phyloP scores from a whole-genome alignment of 2,329 filamentous ascomycete species.

The Phoma sp. region DNA sequence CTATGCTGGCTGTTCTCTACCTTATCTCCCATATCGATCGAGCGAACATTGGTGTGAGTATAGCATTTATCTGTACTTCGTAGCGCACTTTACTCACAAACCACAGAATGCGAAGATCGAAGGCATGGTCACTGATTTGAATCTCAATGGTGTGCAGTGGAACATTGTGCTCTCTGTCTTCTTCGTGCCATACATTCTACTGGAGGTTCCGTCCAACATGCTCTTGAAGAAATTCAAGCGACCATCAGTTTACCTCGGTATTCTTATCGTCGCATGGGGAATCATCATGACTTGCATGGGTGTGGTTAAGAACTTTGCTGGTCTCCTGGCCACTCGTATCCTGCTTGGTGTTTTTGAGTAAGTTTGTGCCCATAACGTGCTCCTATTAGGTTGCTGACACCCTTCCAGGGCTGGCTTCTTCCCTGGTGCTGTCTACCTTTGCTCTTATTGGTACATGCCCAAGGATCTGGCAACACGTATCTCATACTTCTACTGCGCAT shows the following conservation, averaged over 20 bases:
- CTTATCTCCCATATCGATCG: conserved; percentile 61
- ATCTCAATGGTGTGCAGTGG: conserved; percentile 63
- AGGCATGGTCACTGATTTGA: conserved; percentile 66
- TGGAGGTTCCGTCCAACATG: conserved; percentile 53
- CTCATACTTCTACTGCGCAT: conserved; percentile 49
- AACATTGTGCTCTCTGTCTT: conserved; percentile 67
- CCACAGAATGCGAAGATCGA: conserved; percentile 64
- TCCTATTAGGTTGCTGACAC: neutral
- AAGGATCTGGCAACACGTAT: conserved; percentile 45
- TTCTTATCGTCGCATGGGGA: conserved; percentile 37
- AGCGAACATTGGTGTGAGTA: conserved; percentile 64
- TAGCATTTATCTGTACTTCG: neutral
- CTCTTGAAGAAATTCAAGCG: conserved; percentile 45
- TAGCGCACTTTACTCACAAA: neutral
- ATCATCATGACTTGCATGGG: conserved; percentile 39
- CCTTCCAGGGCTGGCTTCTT: conserved; percentile 35
- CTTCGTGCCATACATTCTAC: conserved; percentile 56
- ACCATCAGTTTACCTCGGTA: conserved; percentile 40
- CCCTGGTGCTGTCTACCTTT: conserved; percentile 47
- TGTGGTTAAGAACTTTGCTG: conserved; percentile 29
- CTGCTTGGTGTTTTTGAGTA: conserved; percentile 39
- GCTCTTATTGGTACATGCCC: conserved; percentile 46
- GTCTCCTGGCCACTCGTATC: conserved; percentile 26
- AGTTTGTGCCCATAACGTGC: neutral
- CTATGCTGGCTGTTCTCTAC: conserved; percentile 54